Conservation (phyloP, 2,329 filamentous ascomycete species). For the Sarocladiaceae sp. region DNA sequence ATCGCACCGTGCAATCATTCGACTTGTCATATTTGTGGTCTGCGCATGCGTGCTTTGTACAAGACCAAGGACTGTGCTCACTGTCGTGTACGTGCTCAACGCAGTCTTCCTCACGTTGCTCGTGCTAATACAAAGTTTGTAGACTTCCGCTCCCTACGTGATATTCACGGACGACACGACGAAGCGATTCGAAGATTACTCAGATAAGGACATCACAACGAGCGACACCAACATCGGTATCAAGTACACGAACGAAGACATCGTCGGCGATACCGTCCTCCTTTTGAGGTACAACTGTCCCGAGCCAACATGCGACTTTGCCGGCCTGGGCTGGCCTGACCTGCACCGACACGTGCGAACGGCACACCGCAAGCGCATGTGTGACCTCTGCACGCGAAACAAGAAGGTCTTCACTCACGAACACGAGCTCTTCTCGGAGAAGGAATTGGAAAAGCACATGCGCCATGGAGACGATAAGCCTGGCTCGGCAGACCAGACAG, state of each 20-base stretch:
- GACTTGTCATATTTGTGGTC: constrained; percentile 92
- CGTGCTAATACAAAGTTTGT: neutral
- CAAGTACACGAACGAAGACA: constrained; percentile 82
- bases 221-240: constrained; percentile 86
- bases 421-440: constrained; percentile 82
- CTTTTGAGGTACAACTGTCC: constrained; percentile 94
- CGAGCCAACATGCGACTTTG: constrained; percentile 72
- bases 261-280: constrained; percentile 85
- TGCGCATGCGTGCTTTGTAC: constrained; percentile 88
- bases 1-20: constrained; percentile 93
- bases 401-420: constrained; percentile 99
- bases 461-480: constrained; percentile 86
- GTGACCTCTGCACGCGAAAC: constrained; percentile 83
- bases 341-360: constrained; percentile 72
- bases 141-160: constrained; percentile 72
- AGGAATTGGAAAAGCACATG: constrained; percentile 83
- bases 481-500: constrained; percentile 85
- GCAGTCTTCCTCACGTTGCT: neutral
- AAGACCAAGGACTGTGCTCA: constrained; percentile 97
- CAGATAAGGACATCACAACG: constrained; percentile 65
- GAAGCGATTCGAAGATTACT: constrained; percentile 85
- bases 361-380: constrained; percentile 83
- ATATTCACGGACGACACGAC: constrained; percentile 84
- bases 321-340: constrained; percentile 63
- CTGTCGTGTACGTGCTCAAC: constrained; percentile 67